Base-by-base conservation (phyloP, 2,329 filamentous ascomycete genomes). In the Fusarium sulawesiense region DNA sequence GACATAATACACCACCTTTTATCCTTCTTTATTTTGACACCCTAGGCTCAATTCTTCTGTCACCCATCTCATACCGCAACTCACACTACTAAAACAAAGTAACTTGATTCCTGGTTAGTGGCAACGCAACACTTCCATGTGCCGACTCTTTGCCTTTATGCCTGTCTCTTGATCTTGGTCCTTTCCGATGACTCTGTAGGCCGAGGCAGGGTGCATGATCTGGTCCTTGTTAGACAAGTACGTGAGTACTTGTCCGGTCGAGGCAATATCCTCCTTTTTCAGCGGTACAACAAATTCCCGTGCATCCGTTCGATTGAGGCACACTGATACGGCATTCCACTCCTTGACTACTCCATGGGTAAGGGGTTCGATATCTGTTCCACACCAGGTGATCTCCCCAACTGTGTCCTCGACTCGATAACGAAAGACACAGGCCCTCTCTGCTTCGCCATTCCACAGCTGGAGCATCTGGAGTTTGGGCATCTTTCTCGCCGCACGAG, bases 401-500 rank as follows among this genome's bases (percentile, higher is more conserved):
- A 48, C 23, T 3, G 34, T 20, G 16, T 57, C 18, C 6, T 44
- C 47, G 4, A 56, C n/a, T 7, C 37, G 42, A 18, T 68, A 68
- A 6, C 27, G 21, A 11, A 67, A 70, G 5, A 53, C 29, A 4
- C 27, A 54, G 3, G 42, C 46, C 2, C 10, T 20, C 5, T n/a
- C 18, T 13, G 23, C 1, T 0, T 6, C 6, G 0, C 54, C 56
- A 4, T 27, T 53, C 58, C 65, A 60, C 2, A 68, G 27, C 44
- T 68, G 49, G 3, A 68, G 16, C 2, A 45, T 8, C 5, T 41
- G 29, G 9, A 68, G 49, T 5, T 21, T 41, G 8, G 64, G 64
- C 58, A 68, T 68, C 41, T 64, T 68, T 23, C 9, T 48, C 6
- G 27, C 54, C 1, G 58, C 54, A 3, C 49, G 50, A 12, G 65